Base-by-base conservation (phyloP, 495 filamentous ascomycete species). In the Daldinia grandis region DNA sequence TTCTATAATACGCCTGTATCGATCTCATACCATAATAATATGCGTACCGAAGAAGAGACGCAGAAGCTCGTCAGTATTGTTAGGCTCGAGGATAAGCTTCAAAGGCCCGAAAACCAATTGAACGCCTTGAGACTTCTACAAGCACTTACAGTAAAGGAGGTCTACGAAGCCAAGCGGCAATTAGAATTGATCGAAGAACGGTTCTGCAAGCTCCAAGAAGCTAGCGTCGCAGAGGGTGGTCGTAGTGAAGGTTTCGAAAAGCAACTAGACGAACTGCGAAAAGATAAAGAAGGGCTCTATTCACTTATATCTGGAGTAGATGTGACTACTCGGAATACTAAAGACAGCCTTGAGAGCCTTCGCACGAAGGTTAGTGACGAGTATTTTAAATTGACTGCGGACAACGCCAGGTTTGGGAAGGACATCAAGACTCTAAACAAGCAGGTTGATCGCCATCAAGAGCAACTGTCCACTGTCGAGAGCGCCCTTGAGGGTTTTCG, bases 61-160 rank as follows among this genome's bases (percentile, higher is more conserved):
- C 21, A 65, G 40, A 73, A 44, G 42, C 64, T 73, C 33, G 31
- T 51, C 5, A 58, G 21, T 3, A 61, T 57, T 33, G 61, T 50
- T n/a, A 62, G 17, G 10, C 31, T 73, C 3, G 50, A 65, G 33
- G 50, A 62, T 17, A 68, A 62, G 31, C 70, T 73, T 28, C 65
- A 58, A 10, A 38, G 30, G 28, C 70, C 70, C 8, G 61, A 62
- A 30, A 68, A 65, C 57, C 49, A 68, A 53, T 56, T 58, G 3
- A 73, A 62, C n/a, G 65, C 61, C 37, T n/a, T 68, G 25, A 60
- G 65, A 37, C 65, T 68, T 33, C 42, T 73, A 33, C 70, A 68
- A 37, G 50, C 53, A 28, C 65, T 73, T 8, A 65, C 56, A 38
- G 50, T 68, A 14, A 65, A 73, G 17, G 70, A 73, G 27, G 59